Conservation (phyloP, 1,139 yeast species). For the Dujonia santamariae region DNA sequence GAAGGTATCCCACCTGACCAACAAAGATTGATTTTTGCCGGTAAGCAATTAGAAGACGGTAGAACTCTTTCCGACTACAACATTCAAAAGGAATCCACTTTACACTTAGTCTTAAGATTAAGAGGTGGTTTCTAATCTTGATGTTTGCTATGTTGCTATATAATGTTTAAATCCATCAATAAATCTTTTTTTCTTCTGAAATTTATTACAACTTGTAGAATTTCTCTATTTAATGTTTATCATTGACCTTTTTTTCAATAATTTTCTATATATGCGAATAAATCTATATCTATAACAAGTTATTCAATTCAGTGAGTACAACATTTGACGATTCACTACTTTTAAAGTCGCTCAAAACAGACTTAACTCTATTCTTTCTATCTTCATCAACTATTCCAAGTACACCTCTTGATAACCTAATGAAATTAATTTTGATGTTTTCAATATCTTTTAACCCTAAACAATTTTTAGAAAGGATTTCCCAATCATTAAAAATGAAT, state of each 20-base stretch:
- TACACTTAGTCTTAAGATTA: conserved; percentile 54
- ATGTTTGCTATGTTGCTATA: conserved; percentile 15
- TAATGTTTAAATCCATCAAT: conserved; percentile 2
- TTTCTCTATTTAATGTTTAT: too few relatives aligned
- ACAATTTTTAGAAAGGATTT: conserved; percentile 25
- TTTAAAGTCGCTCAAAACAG: conserved; percentile 26
- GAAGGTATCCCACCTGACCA: conserved; percentile 55
- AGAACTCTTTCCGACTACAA: conserved; percentile 67
- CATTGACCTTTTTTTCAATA: too few relatives aligned
- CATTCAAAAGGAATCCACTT: conserved; percentile 64
- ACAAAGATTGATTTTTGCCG: conserved; percentile 55
- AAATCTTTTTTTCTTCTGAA: conserved; percentile 1
- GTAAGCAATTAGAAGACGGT: conserved; percentile 64
- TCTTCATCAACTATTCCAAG: conserved; percentile 11
- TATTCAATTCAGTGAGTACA: conserved; percentile 26
- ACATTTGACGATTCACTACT: conserved; percentile 27
- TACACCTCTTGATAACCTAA: conserved; percentile 27
- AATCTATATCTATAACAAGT: conserved; percentile 5
- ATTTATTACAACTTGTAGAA: conserved; percentile 1
- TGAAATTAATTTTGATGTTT: conserved; percentile 54
- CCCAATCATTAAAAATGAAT: conserved; percentile 18
- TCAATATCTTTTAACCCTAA: conserved; percentile 52
- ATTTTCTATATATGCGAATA: too few relatives aligned
- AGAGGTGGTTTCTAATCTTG: conserved; percentile 73
- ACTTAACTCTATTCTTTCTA: conserved; percentile 12